Evolutionary conservation across 306 rosid species (phyloP), one percentile per base, ranked within the genome.

Genomic region (Potentilla sterilis): DNA sequence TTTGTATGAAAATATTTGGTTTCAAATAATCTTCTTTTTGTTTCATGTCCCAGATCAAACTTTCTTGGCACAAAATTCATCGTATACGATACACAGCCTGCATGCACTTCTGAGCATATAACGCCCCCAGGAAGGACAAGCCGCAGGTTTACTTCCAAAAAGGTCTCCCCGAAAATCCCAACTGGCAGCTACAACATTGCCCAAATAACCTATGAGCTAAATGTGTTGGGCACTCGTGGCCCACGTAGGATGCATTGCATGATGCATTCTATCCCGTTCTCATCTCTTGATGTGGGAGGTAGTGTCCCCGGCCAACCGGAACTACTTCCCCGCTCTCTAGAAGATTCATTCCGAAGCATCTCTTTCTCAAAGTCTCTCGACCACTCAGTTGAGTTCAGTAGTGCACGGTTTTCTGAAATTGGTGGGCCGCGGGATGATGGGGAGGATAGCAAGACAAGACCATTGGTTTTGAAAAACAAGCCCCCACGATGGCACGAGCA

Each of bases 171-270:
- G 1, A 92, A 90, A 86, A 93, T 95, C 70, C 98, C 98, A 28
- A 86, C 97, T 2, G 94, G 98, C 46, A 92, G 90, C 82, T 95
- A 87, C 84, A 86, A 87, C 81, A 89, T 95, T 84, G 98, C 97
- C n/a, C 94, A 90, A 83, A 86, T 95, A 81, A 83, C 91, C 11
- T 95, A 95, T 67, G 98, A 95, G 77, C 75, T 95, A 59, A 95
- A 95, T 9, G 98, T 95, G 70, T 85, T 95, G 1, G 97, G 98
- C 40, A 95, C 98, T 35, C 79, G 98, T 34, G 98, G 98, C 55
- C 98, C 98, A 4, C 81, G 98, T 78, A 90, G 90, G 87, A 89
- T 95, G 96, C 96, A 95, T 40, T 95, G 98, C 81, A 81, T 86
- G 8, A 86, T 95, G 97, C 95, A 90, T 75, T 90, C 98, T 3